These are phyloP conservation scores for Aphanomyces stellatus DNA, from an alignment of 352 stramenopile genomes.

Conservation along the genomic window DNA sequence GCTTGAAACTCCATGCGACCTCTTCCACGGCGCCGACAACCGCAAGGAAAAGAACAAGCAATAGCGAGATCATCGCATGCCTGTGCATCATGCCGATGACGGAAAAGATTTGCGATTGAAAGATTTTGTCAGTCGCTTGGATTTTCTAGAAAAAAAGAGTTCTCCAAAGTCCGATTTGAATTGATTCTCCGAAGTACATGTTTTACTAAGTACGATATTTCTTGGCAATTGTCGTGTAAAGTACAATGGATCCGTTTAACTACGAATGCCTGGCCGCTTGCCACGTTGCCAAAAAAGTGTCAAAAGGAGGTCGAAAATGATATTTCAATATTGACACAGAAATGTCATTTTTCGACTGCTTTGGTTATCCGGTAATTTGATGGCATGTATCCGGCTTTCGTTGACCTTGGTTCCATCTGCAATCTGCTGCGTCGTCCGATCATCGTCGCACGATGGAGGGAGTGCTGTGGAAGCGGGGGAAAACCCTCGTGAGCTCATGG, in stretches of 20 bases:
- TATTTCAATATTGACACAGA: too few relatives aligned
- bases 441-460: slow-evolving; percentile 1
- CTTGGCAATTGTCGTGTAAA: too few relatives aligned
- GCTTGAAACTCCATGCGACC: not conserved
- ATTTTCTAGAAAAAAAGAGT: not conserved
- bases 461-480: slow-evolving; percentile 9
- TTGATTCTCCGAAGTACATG: too few relatives aligned
- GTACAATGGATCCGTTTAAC: too few relatives aligned
- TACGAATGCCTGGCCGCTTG: too few relatives aligned
- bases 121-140: too few relatives aligned
- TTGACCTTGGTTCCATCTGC: not conserved
- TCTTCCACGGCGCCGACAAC: not conserved
- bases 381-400: not conserved
- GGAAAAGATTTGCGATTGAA: not conserved
- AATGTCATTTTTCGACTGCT: too few relatives aligned
- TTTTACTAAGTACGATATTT: too few relatives aligned
- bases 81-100: not conserved
- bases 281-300: too few relatives aligned
- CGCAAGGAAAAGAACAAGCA: not conserved
- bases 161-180: too few relatives aligned
- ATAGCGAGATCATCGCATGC: not conserved
- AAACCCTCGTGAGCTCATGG: slow-evolving; percentile 2
- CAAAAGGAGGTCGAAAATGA: too few relatives aligned
- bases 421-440: not conserved
- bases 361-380: too few relatives aligned